Conservation (phyloP, 805 yeast species). For the Kazachstania psychrophila region DNA sequence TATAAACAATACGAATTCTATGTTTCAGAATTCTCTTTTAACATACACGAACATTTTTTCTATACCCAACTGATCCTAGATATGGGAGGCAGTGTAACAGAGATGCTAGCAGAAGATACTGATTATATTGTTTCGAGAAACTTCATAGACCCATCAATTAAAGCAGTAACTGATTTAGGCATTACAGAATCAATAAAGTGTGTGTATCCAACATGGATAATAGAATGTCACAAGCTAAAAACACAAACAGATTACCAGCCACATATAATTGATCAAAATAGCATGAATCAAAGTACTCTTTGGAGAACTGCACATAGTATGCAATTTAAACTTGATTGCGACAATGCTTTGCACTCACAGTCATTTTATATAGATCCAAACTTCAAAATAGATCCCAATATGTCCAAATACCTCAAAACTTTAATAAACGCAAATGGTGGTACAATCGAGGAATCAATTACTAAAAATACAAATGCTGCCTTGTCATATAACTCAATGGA, state of each 20-base stretch:
- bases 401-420: background rate
- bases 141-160: constrained; percentile 47
- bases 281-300: no score
- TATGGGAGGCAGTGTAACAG: constrained; percentile 50
- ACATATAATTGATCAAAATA: no score
- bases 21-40: constrained; percentile 45
- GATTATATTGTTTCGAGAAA: constrained; percentile 49
- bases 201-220: constrained; percentile 76
- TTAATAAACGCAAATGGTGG: background rate
- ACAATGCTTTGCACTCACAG: background rate
- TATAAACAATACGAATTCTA: constrained; percentile 54
- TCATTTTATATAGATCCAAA: background rate
- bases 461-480: no score
- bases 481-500: no score
- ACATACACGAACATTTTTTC: constrained; percentile 59
- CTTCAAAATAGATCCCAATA: background rate
- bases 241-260: background rate
- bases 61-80: constrained; percentile 48
- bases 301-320: no score
- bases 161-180: constrained; percentile 37
- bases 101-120: background rate
- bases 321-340: no score
- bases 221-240: constrained; percentile 45
- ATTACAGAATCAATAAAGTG: constrained; percentile 30
- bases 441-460: no score